A percentile compares a stretch with the other conserved stretches of the same genome.
Conservation (phyloP, 2,329 filamentous ascomycete genomes). For the Fusarium sp. region DNA sequence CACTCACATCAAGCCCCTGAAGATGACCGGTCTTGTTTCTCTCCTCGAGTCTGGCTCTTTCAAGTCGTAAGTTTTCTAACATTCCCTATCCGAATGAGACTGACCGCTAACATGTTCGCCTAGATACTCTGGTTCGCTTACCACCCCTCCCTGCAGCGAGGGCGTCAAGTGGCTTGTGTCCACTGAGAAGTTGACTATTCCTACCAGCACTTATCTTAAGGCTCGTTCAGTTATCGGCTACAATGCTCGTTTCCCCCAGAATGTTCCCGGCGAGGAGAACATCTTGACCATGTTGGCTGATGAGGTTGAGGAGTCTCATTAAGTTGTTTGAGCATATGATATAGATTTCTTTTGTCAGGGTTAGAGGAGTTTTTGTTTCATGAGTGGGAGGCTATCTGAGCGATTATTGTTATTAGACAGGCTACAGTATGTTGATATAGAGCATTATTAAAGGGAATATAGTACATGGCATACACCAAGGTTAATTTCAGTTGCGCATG, state of each 20-base stretch:
- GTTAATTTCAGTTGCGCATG: neutral
- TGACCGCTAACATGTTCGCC: slow-evolving; percentile 12
- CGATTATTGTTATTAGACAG: slow-evolving; percentile 6
- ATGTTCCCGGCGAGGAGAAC: slow-evolving; percentile 58
- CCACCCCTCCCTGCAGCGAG: slow-evolving; percentile 73
- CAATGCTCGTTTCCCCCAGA: slow-evolving; percentile 69
- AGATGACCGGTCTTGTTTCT: slow-evolving; percentile 58
- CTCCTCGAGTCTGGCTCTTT: slow-evolving; percentile 49
- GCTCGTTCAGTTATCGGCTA: slow-evolving; percentile 68
- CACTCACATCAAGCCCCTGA: slow-evolving; percentile 55
- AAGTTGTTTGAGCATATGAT: neutral
- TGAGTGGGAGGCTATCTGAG: slow-evolving; percentile 3
- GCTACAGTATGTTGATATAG: neutral
- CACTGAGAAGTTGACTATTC: slow-evolving; percentile 61
- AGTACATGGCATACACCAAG: neutral
- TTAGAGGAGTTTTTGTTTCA: neutral
- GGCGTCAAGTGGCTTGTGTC: slow-evolving; percentile 67
- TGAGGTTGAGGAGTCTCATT: slow-evolving; percentile 1
- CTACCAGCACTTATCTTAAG: slow-evolving; percentile 62
- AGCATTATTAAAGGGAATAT: neutral
- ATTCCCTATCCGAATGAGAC: accelerated
- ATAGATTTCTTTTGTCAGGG: neutral
- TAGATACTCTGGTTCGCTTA: slow-evolving; percentile 69
- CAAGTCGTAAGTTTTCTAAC: slow-evolving; percentile 44
- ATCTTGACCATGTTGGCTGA: slow-evolving; percentile 22